Evolutionary conservation across 306 rosid species (phyloP).

Genomic region (Ziziphus jujuba): DNA sequence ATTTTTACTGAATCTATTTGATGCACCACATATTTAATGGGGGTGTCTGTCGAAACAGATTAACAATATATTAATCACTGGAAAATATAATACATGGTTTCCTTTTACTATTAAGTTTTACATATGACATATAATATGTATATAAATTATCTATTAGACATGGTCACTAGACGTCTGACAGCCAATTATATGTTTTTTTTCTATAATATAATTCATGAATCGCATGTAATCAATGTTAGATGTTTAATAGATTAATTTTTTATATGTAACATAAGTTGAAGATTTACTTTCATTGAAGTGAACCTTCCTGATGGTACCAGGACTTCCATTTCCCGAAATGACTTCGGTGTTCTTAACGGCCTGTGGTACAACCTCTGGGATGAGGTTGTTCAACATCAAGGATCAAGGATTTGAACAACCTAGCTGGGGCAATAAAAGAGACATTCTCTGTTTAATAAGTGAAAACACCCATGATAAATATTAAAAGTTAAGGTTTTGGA

Average conservation of each 20-base stretch:
- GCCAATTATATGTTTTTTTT: too few species aligned
- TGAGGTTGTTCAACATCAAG: constrained; percentile 33
- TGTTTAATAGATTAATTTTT: too few species aligned
- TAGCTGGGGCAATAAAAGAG: constrained; percentile 21
- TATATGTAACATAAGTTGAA: too few species aligned
- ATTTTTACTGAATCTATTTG: constrained; percentile 46
- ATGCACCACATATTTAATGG: constrained; percentile 39
- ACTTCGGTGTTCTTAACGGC: constrained; percentile 27
- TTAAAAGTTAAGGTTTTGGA: neutral
- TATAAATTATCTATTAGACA: too few species aligned
- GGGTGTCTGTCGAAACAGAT: constrained; percentile 6
- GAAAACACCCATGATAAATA: constrained; percentile 33
- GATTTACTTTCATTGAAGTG: neutral
- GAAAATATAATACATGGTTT: too few species aligned
- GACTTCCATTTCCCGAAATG: constrained; percentile 50
- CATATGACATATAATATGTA: too few species aligned
- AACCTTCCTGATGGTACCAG: constrained; percentile 55
- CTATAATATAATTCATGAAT: too few species aligned
- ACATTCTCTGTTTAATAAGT: constrained; percentile 17
- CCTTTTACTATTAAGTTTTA: too few species aligned
- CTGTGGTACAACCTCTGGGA: constrained; percentile 38
- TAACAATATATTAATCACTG: too few species aligned
- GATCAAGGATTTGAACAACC: constrained; percentile 37
- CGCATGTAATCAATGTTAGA: too few species aligned
- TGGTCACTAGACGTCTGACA: too few species aligned